Base-by-base conservation (phyloP, 2,329 filamentous ascomycete species). In the Pezicula carpinea region DNA sequence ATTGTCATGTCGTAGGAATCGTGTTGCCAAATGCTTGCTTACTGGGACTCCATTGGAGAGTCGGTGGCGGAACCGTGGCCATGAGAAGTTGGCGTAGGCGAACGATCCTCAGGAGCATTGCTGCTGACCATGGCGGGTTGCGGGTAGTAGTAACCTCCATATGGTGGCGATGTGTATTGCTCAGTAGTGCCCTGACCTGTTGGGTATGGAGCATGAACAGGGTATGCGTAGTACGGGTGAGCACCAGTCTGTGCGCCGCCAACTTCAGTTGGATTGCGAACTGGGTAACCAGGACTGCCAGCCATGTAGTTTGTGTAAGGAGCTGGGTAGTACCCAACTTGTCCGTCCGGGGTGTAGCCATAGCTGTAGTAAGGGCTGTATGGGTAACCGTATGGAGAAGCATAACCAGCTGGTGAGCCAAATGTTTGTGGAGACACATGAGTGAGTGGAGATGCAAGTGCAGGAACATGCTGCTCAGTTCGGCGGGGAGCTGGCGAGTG, bases 31-130 rank as follows among this genome's bases (percentile, higher is more conserved):
- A 29, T 11, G 8, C 26, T 29, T 29, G 26, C 26, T 29, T 29
- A 29, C 26, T 29, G 8, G 13, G 3, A 35, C 33, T 15, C 18
- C 33, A 35, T 15, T 35, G 33, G n/a, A n/a, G 39, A 41, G 31
- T 58, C 54, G 23, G 31, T 39, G 43, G 43, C 40, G 19, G 49
- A 11, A 42, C 39, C 46, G 38, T 56, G 49, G 11, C 54, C 52
- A 50, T 42, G 49, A 40, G 56, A 53, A 21, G 55, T 62, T 31
- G 59, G 59, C 23, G 57, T 58, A 17, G 47, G 36, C 6, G 57
- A 57, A 8, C 57, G 56, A 26, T 58, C 57, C 21, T 58, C 53
- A 3, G 54, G 49, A 35, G 15, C 39, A 39, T 34, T 35, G 23
- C n/a, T 44, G 21, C 22, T 44, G 41, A n/a, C 19, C 47, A 44